phyloP scores from a whole-genome alignment of 2,329 filamentous ascomycete genomes.

The Ophiostoma angusticollis region DNA sequence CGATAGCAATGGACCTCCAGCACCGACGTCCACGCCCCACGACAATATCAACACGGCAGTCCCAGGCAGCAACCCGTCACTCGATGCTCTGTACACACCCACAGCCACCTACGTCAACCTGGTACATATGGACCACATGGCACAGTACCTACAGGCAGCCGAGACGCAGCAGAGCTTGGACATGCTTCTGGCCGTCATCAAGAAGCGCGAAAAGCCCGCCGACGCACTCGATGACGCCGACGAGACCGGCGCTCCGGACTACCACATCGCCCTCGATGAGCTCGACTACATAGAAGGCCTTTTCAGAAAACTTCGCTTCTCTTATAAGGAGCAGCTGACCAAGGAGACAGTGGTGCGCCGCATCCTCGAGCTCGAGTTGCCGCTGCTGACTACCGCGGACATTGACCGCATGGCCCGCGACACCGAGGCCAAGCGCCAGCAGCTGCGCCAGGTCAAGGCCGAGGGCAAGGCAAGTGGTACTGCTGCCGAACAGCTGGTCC shows the following conservation, averaged over 20 bases:
- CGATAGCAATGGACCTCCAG: too few relatives aligned
- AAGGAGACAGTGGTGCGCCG: constrained; percentile 95
- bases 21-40: constrained; percentile 2
- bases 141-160: constrained; percentile 7
- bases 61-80: neutral
- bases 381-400: constrained; percentile 70
- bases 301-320: constrained; percentile 92
- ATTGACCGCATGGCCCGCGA: constrained; percentile 63
- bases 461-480: constrained; percentile 62
- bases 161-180: constrained; percentile 11
- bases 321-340: constrained; percentile 94
- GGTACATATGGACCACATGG: constrained; percentile 12
- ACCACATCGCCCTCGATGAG: constrained; percentile 32
- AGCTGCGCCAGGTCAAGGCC: constrained; percentile 66
- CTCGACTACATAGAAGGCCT: constrained; percentile 85
- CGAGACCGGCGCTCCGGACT: constrained; percentile 3
- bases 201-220: neutral
- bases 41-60: neutral
- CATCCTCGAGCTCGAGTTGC: constrained; percentile 80
- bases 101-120: constrained; percentile 8
- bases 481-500: constrained; percentile 54
- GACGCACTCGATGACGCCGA: neutral
- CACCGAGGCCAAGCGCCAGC: constrained; percentile 55
- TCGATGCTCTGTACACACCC: constrained; percentile 2
- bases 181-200: constrained; percentile 9